A percentile compares a stretch with the other conserved stretches of the same genome.
Evolutionary conservation across 345 rosid genomes (phyloP).

Genomic region (Syzygium aqueum): DNA sequence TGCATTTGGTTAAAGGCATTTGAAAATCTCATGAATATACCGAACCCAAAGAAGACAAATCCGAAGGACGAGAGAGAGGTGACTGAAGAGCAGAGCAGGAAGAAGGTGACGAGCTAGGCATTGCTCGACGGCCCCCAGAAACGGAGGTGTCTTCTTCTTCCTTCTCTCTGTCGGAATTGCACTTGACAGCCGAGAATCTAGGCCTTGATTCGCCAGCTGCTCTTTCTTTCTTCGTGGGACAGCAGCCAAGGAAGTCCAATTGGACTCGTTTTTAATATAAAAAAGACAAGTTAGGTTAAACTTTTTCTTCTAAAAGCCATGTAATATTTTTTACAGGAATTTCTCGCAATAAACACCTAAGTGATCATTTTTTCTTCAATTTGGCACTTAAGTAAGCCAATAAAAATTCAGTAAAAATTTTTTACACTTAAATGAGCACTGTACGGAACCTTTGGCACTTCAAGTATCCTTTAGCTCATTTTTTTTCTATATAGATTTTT

Average conservation of each 20-base stretch:
- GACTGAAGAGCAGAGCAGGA: conserved; percentile 8
- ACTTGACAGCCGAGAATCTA: conserved; percentile 57
- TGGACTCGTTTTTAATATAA: too few relatives aligned
- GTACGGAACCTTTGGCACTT: too few relatives aligned
- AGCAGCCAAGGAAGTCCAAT: conserved; percentile 33
- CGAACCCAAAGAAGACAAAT: conserved; percentile 20
- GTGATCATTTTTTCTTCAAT: too few relatives aligned
- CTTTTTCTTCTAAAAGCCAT: too few relatives aligned
- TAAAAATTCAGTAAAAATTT: too few relatives aligned
- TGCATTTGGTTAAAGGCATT: conserved; percentile 75
- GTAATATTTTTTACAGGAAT: too few relatives aligned
- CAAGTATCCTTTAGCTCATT: too few relatives aligned
- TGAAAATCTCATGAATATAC: conserved; percentile 48
- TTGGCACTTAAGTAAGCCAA: too few relatives aligned
- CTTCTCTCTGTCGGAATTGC: conserved; percentile 43
- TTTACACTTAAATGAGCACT: too few relatives aligned
- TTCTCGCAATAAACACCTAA: too few relatives aligned
- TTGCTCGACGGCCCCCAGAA: conserved; percentile 53
- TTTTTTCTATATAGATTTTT: too few relatives aligned
- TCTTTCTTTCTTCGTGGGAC: conserved; percentile 58
- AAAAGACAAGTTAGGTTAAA: too few relatives aligned
- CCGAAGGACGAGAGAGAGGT: conserved; percentile 21
- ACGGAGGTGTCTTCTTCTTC: conserved; percentile 11
- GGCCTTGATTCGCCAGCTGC: conserved; percentile 52
- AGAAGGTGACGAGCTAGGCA: conserved; percentile 58